These are phyloP conservation scores for Pseudocercospora fuligena DNA, from an alignment of 2,329 filamentous ascomycete genomes.

Conservation along the genomic window DNA sequence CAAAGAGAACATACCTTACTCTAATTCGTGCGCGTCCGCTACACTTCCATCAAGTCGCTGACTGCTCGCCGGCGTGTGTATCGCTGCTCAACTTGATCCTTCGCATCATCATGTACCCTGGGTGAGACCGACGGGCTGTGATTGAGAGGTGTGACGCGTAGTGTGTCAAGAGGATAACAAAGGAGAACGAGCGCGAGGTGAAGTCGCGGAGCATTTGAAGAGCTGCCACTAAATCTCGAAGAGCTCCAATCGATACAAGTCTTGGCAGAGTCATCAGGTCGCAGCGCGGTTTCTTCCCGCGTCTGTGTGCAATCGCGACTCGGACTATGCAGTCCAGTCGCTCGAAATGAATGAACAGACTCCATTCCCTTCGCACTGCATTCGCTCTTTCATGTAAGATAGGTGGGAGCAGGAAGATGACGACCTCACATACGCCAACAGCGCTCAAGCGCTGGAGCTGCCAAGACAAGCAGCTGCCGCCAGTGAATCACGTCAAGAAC, in stretches of 20 bases:
- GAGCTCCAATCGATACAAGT: not conserved
- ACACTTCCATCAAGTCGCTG: no score
- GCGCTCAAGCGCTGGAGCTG: constrained; percentile 85
- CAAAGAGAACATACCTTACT: no score
- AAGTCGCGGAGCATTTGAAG: no score
- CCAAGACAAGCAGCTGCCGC: constrained; percentile 72
- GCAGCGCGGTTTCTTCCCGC: not conserved
- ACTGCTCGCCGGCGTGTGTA: no score
- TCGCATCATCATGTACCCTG: no score
- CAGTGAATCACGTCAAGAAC: constrained; percentile 70
- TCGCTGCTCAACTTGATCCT: no score
- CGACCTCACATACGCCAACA: constrained; percentile 63
- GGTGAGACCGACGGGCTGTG: no score
- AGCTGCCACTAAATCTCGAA: not conserved
- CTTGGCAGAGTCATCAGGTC: not conserved
- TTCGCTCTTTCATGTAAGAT: not conserved
- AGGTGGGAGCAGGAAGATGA: constrained; percentile 13
- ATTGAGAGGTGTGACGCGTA: no score
- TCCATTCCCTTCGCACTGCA: not conserved
- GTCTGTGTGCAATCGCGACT: not conserved
- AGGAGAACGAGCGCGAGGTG: no score
- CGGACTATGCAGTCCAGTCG: not conserved
- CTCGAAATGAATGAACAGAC: not conserved
- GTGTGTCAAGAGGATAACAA: no score
- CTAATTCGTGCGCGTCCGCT: no score